These are phyloP conservation scores for Fusarium torulosum DNA, from an alignment of 2,329 filamentous ascomycete genomes.

Conservation along the genomic window DNA sequence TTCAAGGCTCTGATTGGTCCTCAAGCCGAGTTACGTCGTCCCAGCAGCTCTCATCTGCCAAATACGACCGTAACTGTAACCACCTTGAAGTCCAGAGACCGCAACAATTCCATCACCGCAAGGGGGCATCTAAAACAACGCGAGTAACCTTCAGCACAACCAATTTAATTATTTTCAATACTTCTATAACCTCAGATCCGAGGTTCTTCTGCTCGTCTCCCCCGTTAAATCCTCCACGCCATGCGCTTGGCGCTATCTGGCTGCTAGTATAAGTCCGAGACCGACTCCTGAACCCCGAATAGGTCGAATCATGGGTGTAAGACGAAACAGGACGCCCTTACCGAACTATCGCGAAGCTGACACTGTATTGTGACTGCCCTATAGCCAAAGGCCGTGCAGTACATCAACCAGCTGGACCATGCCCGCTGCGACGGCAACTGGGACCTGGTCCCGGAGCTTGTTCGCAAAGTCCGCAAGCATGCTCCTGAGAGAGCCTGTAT, in stretches of 20 bases:
- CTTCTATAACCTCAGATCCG: conserved; percentile 1
- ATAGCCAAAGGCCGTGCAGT: conserved; percentile 81
- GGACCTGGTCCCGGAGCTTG: conserved; percentile 86
- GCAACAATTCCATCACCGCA: conserved; percentile 29
- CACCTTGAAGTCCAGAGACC: conserved; percentile 34
- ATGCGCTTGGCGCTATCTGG: conserved; percentile 43
- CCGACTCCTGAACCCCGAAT: conserved; percentile 51
- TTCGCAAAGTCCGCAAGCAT: conserved; percentile 95
- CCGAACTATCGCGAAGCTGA: conserved; percentile 35
- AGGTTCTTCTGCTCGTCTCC: conserved; percentile 10
- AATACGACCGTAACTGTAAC: conserved; percentile 25
- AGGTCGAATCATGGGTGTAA: conserved; percentile 55
- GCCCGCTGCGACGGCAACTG: conserved; percentile 91
- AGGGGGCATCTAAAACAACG: conserved; percentile 14
- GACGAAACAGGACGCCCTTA: conserved; percentile 35
- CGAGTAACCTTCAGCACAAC: conserved; percentile 1
- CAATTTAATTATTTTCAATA: background rate
- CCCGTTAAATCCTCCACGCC: conserved; percentile 22
- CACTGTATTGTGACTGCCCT: conserved; percentile 33
- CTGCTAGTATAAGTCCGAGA: conserved; percentile 42
- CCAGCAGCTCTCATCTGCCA: conserved; percentile 41
- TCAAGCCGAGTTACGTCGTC: conserved; percentile 35
- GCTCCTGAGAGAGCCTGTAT: conserved; percentile 86
- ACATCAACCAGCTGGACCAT: conserved; percentile 84
- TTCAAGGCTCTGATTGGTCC: conserved; percentile 46